Base-by-base conservation (phyloP, 495 filamentous ascomycete genomes). In the Polyplosphaeria fusca region DNA sequence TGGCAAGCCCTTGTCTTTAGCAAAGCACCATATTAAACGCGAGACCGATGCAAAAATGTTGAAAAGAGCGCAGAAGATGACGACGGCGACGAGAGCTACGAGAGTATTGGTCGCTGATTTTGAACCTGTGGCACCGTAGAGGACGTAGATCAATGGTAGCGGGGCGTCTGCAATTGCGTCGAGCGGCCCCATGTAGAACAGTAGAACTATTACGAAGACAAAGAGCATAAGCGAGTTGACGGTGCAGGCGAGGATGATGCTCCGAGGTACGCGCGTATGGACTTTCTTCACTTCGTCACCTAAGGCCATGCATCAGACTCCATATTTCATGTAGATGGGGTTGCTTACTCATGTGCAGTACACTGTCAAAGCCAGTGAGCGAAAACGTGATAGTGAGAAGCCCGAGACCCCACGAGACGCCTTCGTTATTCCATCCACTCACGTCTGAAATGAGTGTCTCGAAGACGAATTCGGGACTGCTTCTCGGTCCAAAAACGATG, bases 221-320 rank as follows among this genome's bases (percentile, higher is more conserved):
- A 60, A 40, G 4, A 53, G 48, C 56, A 60, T 60, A 37, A 49
- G 19, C 1, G 48, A 47, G 20, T 60, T 60, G 30, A 42, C 22
- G 19, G 42, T 41, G 27, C 30, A 40, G 23, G 51, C 52, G 0
- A 58, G 22, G 19, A 65, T 37, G 26, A 61, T 65, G 58, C 52
- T 56, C 11, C 38, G 30, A 4, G 64, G 64, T 18, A 61, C 56
- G 5, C 49, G 49, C 2, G 43, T 59, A 13, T 30, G 48, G 3
- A 53, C 47, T 22, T 64, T 51, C 48, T 64, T 67, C 32, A 64
- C 56, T 28, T 67, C 64, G 28, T 67, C 60, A 51, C 58, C 63
- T 66, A 19, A 12, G 14, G 39, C 30, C n/a, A 35, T 35, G 30
- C n/a, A 7, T 9, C 30, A 35, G n/a, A n/a, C n/a, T n/a, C n/a